Percentiles rank a stretch among this genome's conserved stretches.
Conservation (phyloP, 2,329 filamentous ascomycete species). For the Aspergillus alliaceus region DNA sequence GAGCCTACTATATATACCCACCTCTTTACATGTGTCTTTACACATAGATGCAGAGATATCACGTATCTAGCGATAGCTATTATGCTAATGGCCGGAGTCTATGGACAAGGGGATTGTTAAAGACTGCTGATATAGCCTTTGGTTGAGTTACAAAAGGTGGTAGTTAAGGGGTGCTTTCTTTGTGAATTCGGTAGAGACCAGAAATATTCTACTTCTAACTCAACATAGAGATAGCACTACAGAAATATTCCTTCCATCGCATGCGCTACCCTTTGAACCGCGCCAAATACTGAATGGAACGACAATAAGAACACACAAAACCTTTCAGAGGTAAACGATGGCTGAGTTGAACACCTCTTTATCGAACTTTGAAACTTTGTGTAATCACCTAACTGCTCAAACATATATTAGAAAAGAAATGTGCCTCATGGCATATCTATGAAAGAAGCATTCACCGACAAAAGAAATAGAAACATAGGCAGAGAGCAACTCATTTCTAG, state of each 20-base stretch:
- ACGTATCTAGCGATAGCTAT: not conserved
- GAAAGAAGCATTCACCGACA: no score
- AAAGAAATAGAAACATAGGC: no score
- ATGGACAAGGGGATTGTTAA: not conserved
- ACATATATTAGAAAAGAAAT: no score
- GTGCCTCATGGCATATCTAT: no score
- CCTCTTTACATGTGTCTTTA: not conserved
- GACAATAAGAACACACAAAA: not conserved
- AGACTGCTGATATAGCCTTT: not conserved
- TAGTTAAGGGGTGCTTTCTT: no score
- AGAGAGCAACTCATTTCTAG: no score
- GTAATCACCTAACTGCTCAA: no score
- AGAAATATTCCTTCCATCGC: not conserved
- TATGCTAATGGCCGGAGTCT: not conserved
- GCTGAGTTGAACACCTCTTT: no score
- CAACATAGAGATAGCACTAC: not conserved
- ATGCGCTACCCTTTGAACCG: not conserved
- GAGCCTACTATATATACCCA: not conserved
- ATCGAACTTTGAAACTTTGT: no score
- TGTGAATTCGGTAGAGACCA: slow-evolving; percentile 33
- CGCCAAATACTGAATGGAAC: not conserved
- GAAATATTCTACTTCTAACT: not conserved
- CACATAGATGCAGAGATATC: not conserved
- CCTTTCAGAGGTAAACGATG: no score
- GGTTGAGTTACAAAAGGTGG: not conserved